Evolutionary conservation across 208 protist genomes (phyloP), one percentile per base, ranked within the genome.

Genomic region (Trypanosoma boissoni): DNA sequence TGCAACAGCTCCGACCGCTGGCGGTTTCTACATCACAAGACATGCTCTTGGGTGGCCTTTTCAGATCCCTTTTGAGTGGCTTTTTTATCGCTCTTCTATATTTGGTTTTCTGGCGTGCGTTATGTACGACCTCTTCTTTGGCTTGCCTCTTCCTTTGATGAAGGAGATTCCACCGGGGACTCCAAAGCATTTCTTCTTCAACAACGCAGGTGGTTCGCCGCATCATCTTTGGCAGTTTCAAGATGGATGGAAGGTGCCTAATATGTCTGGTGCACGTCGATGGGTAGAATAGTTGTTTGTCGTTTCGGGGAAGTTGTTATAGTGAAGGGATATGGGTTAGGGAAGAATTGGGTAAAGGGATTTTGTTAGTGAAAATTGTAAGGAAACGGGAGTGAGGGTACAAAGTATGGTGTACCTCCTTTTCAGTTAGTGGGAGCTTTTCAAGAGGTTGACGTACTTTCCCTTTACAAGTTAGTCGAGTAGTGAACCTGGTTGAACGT

Each of bases 191-290:
- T 91, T 90, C 62, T 95, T 92, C 57, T 95, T 91, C 43, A 83
- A 86, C 29, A 95, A 95, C 50, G 32, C 77, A 0, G 88, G 82
- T 27, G 88, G 88, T 31, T 65, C 74, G 20, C 88, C 88, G 28
- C 88, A 95, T 60, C 83, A 92, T 52, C 71, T 95, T 21, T 95
- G 88, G 88, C 76, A 91, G 50, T 90, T 82, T 64, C 88, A 95
- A 63, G 88, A 95, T 56, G 88, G 88, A 32, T 95, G 88, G 86
- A 81, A 59, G n/a, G 83, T 95, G 51, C 88, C 82, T 18, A 95
- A 95, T 72, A 84, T 87, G 77, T 91, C 83, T 36, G 88, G 88
- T 37, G 88, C 72, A 1, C 78, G 81, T 10, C 76, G 88, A 20
- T 95, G 84, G 83, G 56, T 60, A 2, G 78, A 87, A 21, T 94